These are phyloP conservation scores for Aspergillus sclerotioniger DNA, from an alignment of 495 filamentous ascomycete species.

Conservation along the genomic window DNA sequence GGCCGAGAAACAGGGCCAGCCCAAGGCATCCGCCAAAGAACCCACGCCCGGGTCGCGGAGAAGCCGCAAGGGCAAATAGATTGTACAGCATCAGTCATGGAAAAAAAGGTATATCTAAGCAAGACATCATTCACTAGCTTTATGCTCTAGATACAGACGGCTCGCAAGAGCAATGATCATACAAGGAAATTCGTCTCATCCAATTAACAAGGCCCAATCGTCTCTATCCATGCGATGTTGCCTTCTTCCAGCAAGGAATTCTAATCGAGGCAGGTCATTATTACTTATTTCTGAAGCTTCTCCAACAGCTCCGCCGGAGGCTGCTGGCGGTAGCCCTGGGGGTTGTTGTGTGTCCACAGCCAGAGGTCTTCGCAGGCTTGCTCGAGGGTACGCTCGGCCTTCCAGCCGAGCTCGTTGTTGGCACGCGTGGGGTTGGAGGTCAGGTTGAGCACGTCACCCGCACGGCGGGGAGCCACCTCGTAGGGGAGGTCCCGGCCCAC, in stretches of 20 bases:
- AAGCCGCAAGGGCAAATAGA: slow-evolving; percentile 36
- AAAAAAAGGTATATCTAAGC: neutral
- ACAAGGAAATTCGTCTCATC: slow-evolving; percentile 46
- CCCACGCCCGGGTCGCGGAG: slow-evolving; percentile 43
- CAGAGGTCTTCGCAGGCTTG: slow-evolving; percentile 92
- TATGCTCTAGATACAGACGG: slow-evolving; percentile 1
- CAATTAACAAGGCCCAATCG: slow-evolving; percentile 20
- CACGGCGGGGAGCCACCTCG: slow-evolving; percentile 76
- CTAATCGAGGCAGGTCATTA: slow-evolving; percentile 5
- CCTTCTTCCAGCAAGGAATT: neutral
- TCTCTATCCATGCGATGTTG: neutral
- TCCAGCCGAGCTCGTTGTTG: slow-evolving; percentile 87
- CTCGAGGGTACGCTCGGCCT: slow-evolving; percentile 85
- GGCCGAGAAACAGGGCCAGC: slow-evolving; percentile 42
- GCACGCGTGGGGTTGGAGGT: slow-evolving; percentile 88
- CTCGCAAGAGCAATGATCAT: slow-evolving; percentile 5
- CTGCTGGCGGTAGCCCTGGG: slow-evolving; percentile 86
- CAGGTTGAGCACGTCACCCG: slow-evolving; percentile 90
- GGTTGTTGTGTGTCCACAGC: slow-evolving; percentile 95
- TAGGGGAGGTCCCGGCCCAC: slow-evolving; percentile 85
- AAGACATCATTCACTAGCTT: neutral
- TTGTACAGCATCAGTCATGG: neutral
- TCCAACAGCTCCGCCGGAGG: slow-evolving; percentile 82
- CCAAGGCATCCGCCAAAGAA: slow-evolving; percentile 34
- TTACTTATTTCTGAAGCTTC: slow-evolving; percentile 58